Evolutionary conservation across 768 basidiomycete species (phyloP).

Genomic region (Inosperma sp.): DNA sequence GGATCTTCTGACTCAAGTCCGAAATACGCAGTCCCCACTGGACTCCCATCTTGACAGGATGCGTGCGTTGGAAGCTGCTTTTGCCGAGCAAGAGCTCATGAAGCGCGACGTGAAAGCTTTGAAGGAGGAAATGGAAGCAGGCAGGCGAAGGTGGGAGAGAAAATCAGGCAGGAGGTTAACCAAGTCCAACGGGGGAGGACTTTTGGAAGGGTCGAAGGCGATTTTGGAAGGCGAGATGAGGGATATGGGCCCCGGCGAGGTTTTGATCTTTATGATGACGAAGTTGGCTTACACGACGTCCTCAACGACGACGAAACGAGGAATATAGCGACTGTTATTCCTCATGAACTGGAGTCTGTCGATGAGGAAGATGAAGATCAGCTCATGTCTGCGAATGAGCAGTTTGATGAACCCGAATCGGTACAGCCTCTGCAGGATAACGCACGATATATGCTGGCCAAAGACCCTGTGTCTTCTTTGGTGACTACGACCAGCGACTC

Average conservation of each 20-base stretch:
- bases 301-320: slow-evolving; percentile 59
- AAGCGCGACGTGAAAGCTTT: slow-evolving; percentile 72
- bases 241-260: slow-evolving; percentile 14
- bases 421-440: slow-evolving; percentile 10
- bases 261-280: slow-evolving; percentile 29
- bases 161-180: not conserved
- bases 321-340: slow-evolving; percentile 68
- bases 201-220: slow-evolving; percentile 13
- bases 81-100: slow-evolving; percentile 81
- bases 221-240: slow-evolving; percentile 16
- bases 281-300: slow-evolving; percentile 28
- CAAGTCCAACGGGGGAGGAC: slow-evolving; percentile 39
- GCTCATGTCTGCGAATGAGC: slow-evolving; percentile 17
- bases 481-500: not conserved
- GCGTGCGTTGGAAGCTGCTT: slow-evolving; percentile 71
- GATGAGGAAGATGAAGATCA: slow-evolving; percentile 73
- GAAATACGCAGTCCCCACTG: slow-evolving; percentile 77
- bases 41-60: slow-evolving; percentile 77
- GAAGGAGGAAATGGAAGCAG: slow-evolving; percentile 66
- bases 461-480: not conserved
- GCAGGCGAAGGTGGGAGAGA: slow-evolving; percentile 37
- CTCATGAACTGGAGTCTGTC: slow-evolving; percentile 66
- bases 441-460: not conserved
- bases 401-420: slow-evolving; percentile 9
- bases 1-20: slow-evolving; percentile 77